These are phyloP conservation scores for Blastomyces gilchristii DNA, from an alignment of 2,329 filamentous ascomycete species.

Conservation along the genomic window DNA sequence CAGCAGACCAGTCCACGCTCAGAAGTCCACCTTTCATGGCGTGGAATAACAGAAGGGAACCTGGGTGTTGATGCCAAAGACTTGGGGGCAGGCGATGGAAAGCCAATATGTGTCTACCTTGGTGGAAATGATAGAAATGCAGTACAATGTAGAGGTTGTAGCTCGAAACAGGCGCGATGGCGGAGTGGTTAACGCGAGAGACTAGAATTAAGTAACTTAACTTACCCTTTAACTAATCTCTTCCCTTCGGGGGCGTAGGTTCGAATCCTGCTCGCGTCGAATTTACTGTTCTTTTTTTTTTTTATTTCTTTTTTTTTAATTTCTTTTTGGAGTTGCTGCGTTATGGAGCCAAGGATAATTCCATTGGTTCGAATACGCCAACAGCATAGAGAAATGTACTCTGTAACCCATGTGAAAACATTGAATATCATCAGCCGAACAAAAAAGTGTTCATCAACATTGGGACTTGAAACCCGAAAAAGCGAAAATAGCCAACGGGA, in stretches of 20 bases:
- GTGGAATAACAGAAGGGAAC: neutral
- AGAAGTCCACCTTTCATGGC: too few species aligned
- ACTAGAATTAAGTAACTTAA: neutral
- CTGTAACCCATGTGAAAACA: neutral
- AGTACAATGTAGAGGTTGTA: too few species aligned
- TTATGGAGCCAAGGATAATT: too few species aligned
- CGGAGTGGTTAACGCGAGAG: slow-evolving; percentile 9
- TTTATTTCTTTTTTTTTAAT: neutral
- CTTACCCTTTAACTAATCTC: neutral
- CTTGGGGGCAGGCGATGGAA: too few species aligned
- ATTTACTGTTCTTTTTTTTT: neutral
- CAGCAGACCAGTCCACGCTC: too few species aligned
- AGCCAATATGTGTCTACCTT: too few species aligned
- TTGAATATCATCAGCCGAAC: neutral
- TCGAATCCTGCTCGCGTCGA: slow-evolving; percentile 8
- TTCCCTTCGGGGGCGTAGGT: slow-evolving; percentile 8
- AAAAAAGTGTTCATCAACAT: neutral
- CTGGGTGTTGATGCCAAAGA: neutral
- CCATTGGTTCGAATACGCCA: too few species aligned
- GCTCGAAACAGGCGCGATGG: slow-evolving; percentile 4
- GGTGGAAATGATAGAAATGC: too few species aligned
- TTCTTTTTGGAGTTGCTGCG: neutral
- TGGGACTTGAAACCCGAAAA: neutral
- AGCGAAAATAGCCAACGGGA: neutral
- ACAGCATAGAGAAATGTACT: too few species aligned